phyloP scores from a whole-genome alignment of 257 asterid genomes.

The Marsdenia floribunda region DNA sequence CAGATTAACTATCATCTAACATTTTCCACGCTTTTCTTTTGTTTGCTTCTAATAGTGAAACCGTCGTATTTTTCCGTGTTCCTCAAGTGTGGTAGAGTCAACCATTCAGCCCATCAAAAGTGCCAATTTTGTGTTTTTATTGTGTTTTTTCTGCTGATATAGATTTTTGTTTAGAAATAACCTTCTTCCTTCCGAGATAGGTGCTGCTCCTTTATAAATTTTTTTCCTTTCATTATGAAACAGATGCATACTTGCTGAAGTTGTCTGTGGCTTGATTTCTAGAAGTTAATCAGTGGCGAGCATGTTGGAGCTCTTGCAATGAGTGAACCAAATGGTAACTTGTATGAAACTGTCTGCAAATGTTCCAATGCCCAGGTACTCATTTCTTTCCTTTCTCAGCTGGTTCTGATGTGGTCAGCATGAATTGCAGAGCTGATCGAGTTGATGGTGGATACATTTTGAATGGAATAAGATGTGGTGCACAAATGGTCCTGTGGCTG shows the following conservation, averaged over 20 bases:
- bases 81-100: no score
- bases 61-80: no score
- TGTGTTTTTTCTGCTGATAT: no score
- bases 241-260: neutral
- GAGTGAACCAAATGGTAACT: conserved; percentile 97
- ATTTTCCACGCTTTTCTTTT: no score
- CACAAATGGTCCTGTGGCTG: conserved; percentile 93
- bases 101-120: no score
- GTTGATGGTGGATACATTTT: conserved; percentile 82
- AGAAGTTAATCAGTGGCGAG: conserved; percentile 91
- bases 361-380: neutral
- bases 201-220: no score
- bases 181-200: no score
- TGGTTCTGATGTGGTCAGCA: conserved; percentile 96
- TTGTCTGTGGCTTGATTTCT: conserved; percentile 22
- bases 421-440: conserved; percentile 96
- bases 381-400: conserved; percentile 40
- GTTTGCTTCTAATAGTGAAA: no score
- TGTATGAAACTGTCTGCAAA: conserved; percentile 16
- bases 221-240: neutral
- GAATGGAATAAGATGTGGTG: conserved; percentile 99
- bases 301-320: conserved; percentile 99
- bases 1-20: no score
- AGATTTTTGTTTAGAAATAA: no score
- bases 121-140: no score